Percentiles rank a stretch among this genome's conserved stretches.
phyloP scores from a whole-genome alignment of 768 basidiomycete species.

The Suillus paluster region DNA sequence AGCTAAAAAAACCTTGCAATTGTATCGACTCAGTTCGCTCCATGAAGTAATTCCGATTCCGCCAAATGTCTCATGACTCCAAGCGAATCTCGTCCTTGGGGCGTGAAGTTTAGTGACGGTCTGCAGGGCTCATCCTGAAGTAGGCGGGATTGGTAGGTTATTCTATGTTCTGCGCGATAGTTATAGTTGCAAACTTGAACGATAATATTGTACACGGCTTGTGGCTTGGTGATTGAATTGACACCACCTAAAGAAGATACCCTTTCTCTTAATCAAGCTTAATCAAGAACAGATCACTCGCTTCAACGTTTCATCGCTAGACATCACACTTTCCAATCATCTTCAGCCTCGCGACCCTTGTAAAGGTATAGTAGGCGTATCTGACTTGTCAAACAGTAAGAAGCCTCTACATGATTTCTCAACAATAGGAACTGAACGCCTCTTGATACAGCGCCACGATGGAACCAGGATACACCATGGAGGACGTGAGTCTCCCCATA shows the following conservation, averaged over 20 bases:
- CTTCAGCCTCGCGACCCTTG: not conserved
- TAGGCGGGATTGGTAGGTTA: not conserved
- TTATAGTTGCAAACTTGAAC: not conserved
- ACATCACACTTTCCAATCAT: constrained; percentile 3
- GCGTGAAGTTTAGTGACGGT: not conserved
- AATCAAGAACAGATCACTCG: constrained; percentile 9
- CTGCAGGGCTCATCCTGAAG: not conserved
- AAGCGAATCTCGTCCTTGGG: not conserved
- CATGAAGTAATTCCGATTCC: not conserved
- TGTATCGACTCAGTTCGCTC: too few relatives aligned
- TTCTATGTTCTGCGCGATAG: not conserved
- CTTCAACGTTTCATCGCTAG: constrained; percentile 5
- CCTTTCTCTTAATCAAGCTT: not conserved
- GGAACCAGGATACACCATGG: constrained; percentile 67
- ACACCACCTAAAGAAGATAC: not conserved
- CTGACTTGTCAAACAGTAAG: not conserved
- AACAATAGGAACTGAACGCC: constrained; percentile 2
- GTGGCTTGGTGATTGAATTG: not conserved
- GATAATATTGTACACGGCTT: not conserved
- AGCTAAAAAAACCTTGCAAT: too few relatives aligned
- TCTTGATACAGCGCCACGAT: constrained; percentile 43
- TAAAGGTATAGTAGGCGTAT: constrained; percentile 2
- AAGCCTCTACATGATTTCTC: constrained; percentile 2
- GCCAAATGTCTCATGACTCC: not conserved
- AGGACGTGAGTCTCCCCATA: constrained; percentile 59